phyloP scores from a whole-genome alignment of 257 asterid genomes.

The Solanum medicagineum region DNA sequence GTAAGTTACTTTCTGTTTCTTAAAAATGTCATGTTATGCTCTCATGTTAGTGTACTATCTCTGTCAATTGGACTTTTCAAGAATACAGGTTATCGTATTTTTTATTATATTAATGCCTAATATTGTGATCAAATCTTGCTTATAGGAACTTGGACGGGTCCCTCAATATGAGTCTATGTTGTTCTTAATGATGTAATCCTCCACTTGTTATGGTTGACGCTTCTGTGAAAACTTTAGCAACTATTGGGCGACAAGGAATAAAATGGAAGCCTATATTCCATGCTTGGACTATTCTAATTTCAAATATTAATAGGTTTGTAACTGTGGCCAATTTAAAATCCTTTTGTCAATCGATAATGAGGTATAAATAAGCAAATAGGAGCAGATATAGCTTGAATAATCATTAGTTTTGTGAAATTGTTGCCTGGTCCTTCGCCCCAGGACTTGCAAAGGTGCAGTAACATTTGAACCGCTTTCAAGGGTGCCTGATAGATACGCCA shows the following conservation, averaged over 20 bases:
- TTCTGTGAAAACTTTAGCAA: too few relatives aligned
- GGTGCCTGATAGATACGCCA: background rate
- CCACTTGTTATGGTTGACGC: too few relatives aligned
- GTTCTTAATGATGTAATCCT: conserved; percentile 31
- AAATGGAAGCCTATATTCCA: too few relatives aligned
- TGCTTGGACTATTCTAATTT: too few relatives aligned
- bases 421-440: conserved; percentile 33
- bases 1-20: conserved; percentile 16
- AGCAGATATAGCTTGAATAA: conserved; percentile 16
- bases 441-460: conserved; percentile 24
- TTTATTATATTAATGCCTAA: background rate
- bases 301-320: too few relatives aligned
- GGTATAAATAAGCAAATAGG: too few relatives aligned
- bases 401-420: conserved; percentile 38
- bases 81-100: background rate
- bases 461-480: background rate
- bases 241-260: too few relatives aligned
- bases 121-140: background rate
- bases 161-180: conserved; percentile 45
- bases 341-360: too few relatives aligned
- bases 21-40: background rate
- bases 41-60: background rate
- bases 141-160: conserved; percentile 64
- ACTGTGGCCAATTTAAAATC: too few relatives aligned
- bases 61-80: background rate